These are phyloP conservation scores for Cornus suecica DNA, from an alignment of 148 eudicot genomes.

Conservation along the genomic window DNA sequence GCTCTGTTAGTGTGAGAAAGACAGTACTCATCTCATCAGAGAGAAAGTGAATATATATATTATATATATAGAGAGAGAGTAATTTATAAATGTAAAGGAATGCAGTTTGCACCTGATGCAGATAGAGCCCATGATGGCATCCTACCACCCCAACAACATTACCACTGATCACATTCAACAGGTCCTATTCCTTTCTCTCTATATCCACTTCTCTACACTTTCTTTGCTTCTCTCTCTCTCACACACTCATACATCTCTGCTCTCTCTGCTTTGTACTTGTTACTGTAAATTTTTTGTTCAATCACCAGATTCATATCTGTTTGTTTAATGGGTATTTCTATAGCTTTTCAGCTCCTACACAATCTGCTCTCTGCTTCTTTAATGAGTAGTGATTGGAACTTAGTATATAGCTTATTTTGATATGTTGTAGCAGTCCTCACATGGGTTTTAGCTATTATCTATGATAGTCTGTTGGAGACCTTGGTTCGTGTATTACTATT, in stretches of 20 bases:
- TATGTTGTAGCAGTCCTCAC: too few species aligned
- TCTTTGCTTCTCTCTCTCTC: neutral
- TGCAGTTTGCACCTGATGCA: conserved; percentile 99
- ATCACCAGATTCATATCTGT: neutral
- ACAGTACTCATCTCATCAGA: too few species aligned
- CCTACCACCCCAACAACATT: conserved; percentile 88
- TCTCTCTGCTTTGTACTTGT: neutral
- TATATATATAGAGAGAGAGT: neutral
- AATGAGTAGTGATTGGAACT: neutral
- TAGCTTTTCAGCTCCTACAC: neutral
- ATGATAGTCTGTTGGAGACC: too few species aligned
- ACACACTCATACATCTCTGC: neutral
- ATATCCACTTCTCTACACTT: too few species aligned
- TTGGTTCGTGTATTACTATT: too few species aligned
- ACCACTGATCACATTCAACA: conserved; percentile 96
- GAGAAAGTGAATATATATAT: neutral
- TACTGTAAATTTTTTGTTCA: neutral
- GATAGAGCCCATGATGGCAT: conserved; percentile 98
- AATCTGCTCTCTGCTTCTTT: neutral
- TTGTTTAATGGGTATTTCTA: neutral
- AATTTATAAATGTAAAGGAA: conserved; percentile 18
- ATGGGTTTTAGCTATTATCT: too few species aligned
- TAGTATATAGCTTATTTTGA: neutral
- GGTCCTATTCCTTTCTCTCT: conserved; percentile 35
- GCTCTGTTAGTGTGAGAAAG: neutral